Evolutionary conservation across 2,329 filamentous ascomycete species (phyloP).

Genomic region (Gaeumannomyces sp.): DNA sequence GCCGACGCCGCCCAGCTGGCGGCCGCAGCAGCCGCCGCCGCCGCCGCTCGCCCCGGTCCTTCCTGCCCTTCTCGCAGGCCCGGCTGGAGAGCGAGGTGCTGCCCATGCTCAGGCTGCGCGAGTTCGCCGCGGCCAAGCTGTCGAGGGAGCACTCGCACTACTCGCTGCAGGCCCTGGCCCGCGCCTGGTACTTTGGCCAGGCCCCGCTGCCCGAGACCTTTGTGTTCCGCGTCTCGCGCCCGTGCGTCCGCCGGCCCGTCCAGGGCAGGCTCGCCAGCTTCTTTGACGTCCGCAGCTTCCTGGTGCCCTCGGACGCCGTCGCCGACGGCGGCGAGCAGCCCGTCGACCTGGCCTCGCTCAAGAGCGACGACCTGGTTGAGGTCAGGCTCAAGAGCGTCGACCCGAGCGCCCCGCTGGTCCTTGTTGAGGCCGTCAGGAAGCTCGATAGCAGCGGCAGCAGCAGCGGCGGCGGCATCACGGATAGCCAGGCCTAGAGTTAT

Average conservation of each 20-base stretch:
- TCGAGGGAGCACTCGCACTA: constrained; percentile 34
- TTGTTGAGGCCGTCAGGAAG: constrained; percentile 36
- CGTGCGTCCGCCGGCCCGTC: constrained; percentile 23
- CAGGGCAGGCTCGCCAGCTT: constrained; percentile 41
- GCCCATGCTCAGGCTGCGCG: constrained; percentile 44
- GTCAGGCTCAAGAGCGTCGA: constrained; percentile 51
- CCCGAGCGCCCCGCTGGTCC: constrained; percentile 37
- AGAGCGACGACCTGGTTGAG: constrained; percentile 42
- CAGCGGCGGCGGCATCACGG: no score
- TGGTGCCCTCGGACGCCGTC: constrained; percentile 32
- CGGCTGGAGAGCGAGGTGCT: constrained; percentile 38
- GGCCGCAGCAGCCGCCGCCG: no score
- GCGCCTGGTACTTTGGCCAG: constrained; percentile 52
- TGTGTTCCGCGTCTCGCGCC: constrained; percentile 37
- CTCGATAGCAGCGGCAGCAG: background rate
- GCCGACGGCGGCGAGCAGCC: constrained; percentile 17
- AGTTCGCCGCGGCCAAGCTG: constrained; percentile 40
- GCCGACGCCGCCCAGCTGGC: background rate
- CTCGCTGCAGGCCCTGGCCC: constrained; percentile 54
- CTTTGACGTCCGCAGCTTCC: constrained; percentile 39
- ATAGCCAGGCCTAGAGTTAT: background rate
- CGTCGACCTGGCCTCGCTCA: constrained; percentile 25
- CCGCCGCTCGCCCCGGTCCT: constrained; percentile 12
- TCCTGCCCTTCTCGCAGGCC: constrained; percentile 40
- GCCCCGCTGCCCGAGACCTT: constrained; percentile 40